A percentile compares a stretch with the other conserved stretches of the same genome.
phyloP scores from a whole-genome alignment of 306 rosid genomes.

The Ammopiptanthus mongolicus region DNA sequence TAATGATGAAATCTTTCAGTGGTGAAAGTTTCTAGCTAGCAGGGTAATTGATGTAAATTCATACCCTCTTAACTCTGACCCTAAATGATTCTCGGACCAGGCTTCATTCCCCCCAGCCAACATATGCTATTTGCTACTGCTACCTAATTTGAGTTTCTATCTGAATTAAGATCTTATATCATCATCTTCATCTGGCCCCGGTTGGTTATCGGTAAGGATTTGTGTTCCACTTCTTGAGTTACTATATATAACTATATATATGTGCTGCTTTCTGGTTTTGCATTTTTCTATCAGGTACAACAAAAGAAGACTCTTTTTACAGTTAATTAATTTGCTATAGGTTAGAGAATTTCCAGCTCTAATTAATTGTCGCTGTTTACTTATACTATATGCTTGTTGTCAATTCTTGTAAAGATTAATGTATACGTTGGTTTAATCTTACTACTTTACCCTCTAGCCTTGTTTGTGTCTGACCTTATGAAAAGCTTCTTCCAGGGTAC shows the following conservation, averaged over 20 bases:
- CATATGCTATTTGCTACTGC: constrained; percentile 22
- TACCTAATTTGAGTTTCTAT: background rate
- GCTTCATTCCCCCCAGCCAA: constrained; percentile 88
- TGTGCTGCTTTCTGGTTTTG: background rate
- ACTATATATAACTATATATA: background rate
- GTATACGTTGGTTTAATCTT: background rate
- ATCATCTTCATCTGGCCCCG: background rate
- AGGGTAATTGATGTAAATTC: background rate
- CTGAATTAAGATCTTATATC: background rate
- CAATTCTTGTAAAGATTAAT: background rate
- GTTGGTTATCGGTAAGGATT: constrained; percentile 7
- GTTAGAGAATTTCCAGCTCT: background rate
- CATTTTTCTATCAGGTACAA: background rate
- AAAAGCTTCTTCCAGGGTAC: background rate
- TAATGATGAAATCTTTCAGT: background rate
- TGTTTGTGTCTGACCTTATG: background rate
- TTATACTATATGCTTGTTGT: background rate
- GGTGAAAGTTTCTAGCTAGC: background rate
- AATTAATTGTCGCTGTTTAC: background rate
- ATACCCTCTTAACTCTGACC: background rate
- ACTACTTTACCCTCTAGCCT: background rate
- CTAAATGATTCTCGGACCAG: constrained; percentile 79
- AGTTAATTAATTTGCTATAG: background rate
- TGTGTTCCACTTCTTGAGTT: background rate
- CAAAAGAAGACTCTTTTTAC: background rate